Evolutionary conservation across 192 early-diverging fungal genomes (phyloP).

Genomic region (Podila epigama): DNA sequence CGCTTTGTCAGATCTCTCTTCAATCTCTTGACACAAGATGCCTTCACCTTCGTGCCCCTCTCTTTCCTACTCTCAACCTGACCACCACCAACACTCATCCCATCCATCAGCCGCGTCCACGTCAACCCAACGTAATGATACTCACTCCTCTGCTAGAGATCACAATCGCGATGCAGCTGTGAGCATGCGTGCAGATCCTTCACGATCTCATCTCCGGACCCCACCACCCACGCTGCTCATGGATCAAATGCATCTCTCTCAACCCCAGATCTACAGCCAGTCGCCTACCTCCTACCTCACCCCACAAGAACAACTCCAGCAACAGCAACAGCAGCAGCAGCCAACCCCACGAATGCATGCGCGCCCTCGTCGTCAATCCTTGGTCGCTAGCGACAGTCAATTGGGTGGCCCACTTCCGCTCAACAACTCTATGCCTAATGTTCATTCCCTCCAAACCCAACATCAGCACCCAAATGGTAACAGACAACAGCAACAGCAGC

Average conservation of each 20-base stretch:
- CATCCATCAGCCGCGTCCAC: not conserved
- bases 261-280: not conserved
- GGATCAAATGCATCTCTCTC: not conserved
- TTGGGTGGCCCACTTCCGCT: conserved; percentile 15
- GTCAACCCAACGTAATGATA: not conserved
- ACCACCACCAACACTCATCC: not conserved
- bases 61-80: not conserved
- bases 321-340: conserved; percentile 5
- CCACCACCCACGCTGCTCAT: not conserved
- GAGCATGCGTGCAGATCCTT: not conserved
- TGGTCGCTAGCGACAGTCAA: conserved; percentile 16
- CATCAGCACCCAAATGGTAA: conserved; percentile 9
- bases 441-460: not conserved
- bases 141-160: not conserved
- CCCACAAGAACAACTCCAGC: not conserved
- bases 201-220: not conserved
- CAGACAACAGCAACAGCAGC: not conserved
- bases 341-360: not conserved
- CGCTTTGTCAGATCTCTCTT: not conserved
- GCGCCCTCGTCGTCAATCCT: conserved; percentile 1
- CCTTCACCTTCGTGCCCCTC: not conserved
- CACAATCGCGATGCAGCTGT: no score
- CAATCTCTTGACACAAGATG: not conserved
- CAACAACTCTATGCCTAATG: conserved; percentile 1
- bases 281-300: not conserved